These are phyloP conservation scores for Lasiodiplodia gonubiensis DNA, from an alignment of 2,329 filamentous ascomycete genomes.

Conservation along the genomic window DNA sequence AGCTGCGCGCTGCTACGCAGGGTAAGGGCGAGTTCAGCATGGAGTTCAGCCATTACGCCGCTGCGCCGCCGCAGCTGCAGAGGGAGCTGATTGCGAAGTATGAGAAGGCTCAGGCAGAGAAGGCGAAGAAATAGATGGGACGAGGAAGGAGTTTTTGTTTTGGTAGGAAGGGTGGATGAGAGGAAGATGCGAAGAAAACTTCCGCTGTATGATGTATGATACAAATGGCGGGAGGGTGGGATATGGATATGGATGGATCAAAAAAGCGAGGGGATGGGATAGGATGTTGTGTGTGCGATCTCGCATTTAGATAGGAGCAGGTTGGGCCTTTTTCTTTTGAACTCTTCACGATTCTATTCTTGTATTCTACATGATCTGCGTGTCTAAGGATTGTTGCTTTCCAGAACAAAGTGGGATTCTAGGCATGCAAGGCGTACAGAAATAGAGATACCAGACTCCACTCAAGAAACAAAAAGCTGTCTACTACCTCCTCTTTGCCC, in stretches of 20 bases:
- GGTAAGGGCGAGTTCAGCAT: slow-evolving; percentile 98
- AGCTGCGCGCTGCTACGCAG: slow-evolving; percentile 90
- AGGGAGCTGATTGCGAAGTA: slow-evolving; percentile 72
- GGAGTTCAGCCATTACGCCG: slow-evolving; percentile 97
- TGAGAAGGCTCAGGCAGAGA: slow-evolving; percentile 69
- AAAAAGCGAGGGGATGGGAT: background rate
- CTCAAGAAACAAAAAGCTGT: background rate
- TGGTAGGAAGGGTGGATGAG: background rate
- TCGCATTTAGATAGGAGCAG: slow-evolving; percentile 22
- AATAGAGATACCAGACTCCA: slow-evolving; percentile 27
- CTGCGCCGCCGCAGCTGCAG: slow-evolving; percentile 88
- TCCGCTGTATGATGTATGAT: background rate
- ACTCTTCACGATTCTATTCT: background rate
- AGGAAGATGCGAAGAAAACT: background rate
- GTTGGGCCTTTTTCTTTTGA: background rate
- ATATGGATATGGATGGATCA: background rate
- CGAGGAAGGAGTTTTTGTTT: background rate
- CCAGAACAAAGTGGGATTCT: background rate
- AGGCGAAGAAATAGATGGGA: slow-evolving; percentile 54
- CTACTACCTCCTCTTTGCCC: too few relatives aligned
- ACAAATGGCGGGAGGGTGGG: background rate
- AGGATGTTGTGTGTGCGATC: background rate
- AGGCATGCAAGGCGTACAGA: background rate
- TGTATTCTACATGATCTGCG: slow-evolving; percentile 13
- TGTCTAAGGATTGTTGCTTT: slow-evolving; percentile 19